These are phyloP conservation scores for Claviceps pazoutovae DNA, from an alignment of 2,329 filamentous ascomycete species.

Conservation along the genomic window DNA sequence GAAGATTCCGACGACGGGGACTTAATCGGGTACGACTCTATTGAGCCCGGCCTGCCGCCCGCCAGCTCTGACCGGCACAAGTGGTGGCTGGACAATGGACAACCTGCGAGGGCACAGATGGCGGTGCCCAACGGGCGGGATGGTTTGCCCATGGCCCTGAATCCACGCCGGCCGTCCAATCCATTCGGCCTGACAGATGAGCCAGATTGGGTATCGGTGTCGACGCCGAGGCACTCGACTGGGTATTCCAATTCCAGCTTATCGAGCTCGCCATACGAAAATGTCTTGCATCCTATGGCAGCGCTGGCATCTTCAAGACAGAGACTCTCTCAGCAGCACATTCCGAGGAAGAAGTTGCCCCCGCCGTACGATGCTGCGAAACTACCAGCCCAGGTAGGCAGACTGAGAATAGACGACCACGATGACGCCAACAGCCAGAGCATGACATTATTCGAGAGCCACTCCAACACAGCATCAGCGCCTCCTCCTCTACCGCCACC, in stretches of 20 bases:
- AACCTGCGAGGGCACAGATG: conserved; percentile 61
- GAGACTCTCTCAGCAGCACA: conserved; percentile 25
- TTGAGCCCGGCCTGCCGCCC: conserved; percentile 61
- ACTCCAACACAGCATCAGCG: not conserved
- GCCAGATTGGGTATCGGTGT: conserved; percentile 68
- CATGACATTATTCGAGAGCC: not conserved
- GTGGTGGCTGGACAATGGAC: conserved; percentile 58
- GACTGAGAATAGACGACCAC: conserved; percentile 20
- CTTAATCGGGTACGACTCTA: conserved; percentile 64
- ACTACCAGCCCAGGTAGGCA: conserved; percentile 32
- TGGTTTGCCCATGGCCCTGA: conserved; percentile 47
- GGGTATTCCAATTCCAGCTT: conserved; percentile 42
- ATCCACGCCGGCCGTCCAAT: conserved; percentile 63
- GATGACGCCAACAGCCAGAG: not conserved
- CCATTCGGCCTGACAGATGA: conserved; percentile 65
- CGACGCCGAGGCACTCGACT: conserved; percentile 40
- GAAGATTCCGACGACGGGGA: conserved; percentile 63
- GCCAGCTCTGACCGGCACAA: conserved; percentile 55
- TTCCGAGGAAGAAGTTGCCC: conserved; percentile 34
- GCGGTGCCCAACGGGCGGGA: conserved; percentile 42
- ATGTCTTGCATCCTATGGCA: conserved; percentile 34
- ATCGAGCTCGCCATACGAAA: conserved; percentile 45
- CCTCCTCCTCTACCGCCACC: conserved; percentile 27
- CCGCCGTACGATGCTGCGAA: conserved; percentile 34
- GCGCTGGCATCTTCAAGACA: conserved; percentile 25